phyloP scores from a whole-genome alignment of 2,329 filamentous ascomycete species.

The Penicillium sp. region DNA sequence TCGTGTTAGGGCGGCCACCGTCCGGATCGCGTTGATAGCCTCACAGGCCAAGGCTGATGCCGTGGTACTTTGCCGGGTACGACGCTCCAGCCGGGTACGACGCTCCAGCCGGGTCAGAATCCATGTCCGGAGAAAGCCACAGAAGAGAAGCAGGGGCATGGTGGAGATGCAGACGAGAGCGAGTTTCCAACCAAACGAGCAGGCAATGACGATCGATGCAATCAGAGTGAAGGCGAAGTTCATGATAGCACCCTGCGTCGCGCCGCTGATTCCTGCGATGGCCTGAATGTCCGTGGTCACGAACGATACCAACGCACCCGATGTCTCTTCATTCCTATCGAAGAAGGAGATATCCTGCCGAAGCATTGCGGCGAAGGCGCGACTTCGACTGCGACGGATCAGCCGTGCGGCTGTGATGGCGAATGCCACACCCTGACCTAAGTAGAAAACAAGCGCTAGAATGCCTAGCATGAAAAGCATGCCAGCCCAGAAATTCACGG shows the following conservation, averaged over 20 bases:
- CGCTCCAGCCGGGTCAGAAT: neutral
- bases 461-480: neutral
- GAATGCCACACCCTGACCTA: neutral
- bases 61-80: neutral
- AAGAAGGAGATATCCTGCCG: neutral
- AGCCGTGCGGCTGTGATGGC: neutral
- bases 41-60: neutral
- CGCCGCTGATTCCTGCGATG: conserved; percentile 20
- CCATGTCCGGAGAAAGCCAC: neutral
- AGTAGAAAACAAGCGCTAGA: neutral
- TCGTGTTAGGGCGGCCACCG: neutral
- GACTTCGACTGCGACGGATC: neutral
- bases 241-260: neutral
- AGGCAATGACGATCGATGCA: neutral
- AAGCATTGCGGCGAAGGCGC: neutral
- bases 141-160: neutral
- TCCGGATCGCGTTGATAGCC: neutral
- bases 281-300: conserved; percentile 50
- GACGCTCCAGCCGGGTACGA: neutral
- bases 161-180: neutral
- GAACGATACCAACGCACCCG: conserved; percentile 43
- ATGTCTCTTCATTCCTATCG: neutral
- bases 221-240: neutral
- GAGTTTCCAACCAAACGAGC: neutral
- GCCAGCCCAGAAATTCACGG: neutral